Conservation (phyloP, 78 protist species). For the Dictyostelium intermedium region DNA sequence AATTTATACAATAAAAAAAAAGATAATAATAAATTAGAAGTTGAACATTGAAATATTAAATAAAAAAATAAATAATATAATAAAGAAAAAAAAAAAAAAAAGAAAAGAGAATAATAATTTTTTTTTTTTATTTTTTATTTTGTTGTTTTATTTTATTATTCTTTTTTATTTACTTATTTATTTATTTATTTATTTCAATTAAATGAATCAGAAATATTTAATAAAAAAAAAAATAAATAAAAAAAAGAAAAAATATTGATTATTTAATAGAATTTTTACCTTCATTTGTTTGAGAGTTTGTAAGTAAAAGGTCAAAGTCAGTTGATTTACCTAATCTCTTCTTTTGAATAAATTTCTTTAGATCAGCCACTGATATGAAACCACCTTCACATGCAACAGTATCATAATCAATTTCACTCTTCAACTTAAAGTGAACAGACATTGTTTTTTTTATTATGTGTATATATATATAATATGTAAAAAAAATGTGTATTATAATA, state of each 20-base stretch:
- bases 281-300: slow-evolving; percentile 67
- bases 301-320: slow-evolving; percentile 31
- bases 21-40: background rate
- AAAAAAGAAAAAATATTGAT: background rate
- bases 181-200: background rate
- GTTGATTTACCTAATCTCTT: slow-evolving; percentile 49
- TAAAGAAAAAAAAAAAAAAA: background rate
- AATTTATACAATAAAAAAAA: background rate
- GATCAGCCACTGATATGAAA: slow-evolving; percentile 38
- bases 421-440: slow-evolving; percentile 73
- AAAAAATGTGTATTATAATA: background rate
- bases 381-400: slow-evolving; percentile 44
- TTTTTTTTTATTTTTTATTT: background rate
- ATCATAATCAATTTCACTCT: slow-evolving; percentile 67
- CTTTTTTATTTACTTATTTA: background rate
- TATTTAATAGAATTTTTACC: slow-evolving; percentile 22
- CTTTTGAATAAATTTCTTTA: slow-evolving; percentile 48
- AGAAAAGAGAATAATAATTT: background rate
- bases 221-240: background rate
- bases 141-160: background rate
- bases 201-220: background rate
- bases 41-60: too few relatives aligned
- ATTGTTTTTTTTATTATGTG: background rate
- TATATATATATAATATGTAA: too few relatives aligned
- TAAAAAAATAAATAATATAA: too few relatives aligned